These are phyloP conservation scores for Penicillium simplicissimum DNA, from an alignment of 495 filamentous ascomycete genomes.

Conservation along the genomic window DNA sequence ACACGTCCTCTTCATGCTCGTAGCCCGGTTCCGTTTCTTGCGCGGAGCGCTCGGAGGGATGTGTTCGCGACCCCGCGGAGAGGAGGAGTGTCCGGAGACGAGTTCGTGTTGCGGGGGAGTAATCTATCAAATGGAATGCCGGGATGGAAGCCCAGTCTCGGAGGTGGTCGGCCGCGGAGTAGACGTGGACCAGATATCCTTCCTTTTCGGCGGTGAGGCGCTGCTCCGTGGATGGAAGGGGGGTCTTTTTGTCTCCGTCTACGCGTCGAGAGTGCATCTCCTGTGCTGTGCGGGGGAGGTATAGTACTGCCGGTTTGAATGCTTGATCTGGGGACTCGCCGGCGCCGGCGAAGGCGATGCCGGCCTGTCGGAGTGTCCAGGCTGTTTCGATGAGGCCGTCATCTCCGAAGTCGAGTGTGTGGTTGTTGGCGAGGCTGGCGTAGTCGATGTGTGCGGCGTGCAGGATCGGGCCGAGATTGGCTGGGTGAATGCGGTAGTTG, in stretches of 20 bases:
- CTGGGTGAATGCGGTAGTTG: conserved; percentile 48
- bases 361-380: conserved; percentile 23
- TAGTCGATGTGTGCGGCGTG: conserved; percentile 35
- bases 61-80: neutral
- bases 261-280: conserved; percentile 2
- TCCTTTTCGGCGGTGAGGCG: neutral
- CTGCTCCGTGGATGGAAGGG: neutral
- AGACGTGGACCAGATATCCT: conserved; percentile 24
- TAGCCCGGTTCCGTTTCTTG: neutral
- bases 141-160: conserved; percentile 23
- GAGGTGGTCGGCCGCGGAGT: conserved; percentile 33
- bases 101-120: conserved; percentile 22
- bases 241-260: neutral
- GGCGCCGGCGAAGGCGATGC: conserved; percentile 29
- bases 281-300: neutral
- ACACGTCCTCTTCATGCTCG: neutral
- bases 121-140: conserved; percentile 38
- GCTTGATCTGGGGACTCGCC: conserved; percentile 34
- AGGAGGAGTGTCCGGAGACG: conserved; percentile 26
- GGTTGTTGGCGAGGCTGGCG: conserved; percentile 43
- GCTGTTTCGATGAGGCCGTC: conserved; percentile 39
- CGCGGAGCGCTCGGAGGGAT: neutral
- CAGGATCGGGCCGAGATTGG: conserved; percentile 33
- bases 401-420: conserved; percentile 39
- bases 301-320: conserved; percentile 29